Evolutionary conservation across 2,329 filamentous ascomycete genomes (phyloP), one percentile per base, ranked within the genome.

Genomic region (Paecilomyces variotii): DNA sequence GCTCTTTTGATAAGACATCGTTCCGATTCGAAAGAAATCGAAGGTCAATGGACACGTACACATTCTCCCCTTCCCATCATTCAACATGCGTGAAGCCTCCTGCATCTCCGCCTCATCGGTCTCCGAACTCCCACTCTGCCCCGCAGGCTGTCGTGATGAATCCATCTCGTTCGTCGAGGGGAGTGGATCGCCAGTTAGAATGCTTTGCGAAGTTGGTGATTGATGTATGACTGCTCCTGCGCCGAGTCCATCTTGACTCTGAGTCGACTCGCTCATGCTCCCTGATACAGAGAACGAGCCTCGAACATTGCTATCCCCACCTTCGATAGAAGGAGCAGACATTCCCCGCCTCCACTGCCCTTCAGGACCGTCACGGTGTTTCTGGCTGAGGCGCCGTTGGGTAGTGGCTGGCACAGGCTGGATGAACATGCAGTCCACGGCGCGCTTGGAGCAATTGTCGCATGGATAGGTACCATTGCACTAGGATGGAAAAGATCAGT

Each of bases 1-100:
- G 35, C n/a, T 7, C 32, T 4, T 14, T 5, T 32, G 54, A 57
- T 26, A 61, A 45, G 27, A 56, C 27, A 7, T n/a, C 24, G 26
- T 58, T 34, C 19, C 6, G 3, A 39, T 35, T 27, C 7, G 19
- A 14, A 24, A 1, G 26, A 34, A 57, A 28, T 24, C 12, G 30
- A 51, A 30, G 27, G 30, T 24, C 3, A 25, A 54, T 28, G 14
- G 35, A 7, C 14, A 60, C 64, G 27, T 63, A 67, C 59, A 58
- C 54, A 63, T 59, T 56, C 61, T 60, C 30, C 62, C 84, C 71
- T 86, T 81, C 63, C 83, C 86, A 25, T 84, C 82, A 66, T 88
- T 85, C 62, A 88, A 78, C 66, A 86, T 79, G 64, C 84, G 87
- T 75, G 87, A 83, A 11, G 84, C 78, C 76, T 87, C 84, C 65